A percentile compares a stretch with the other conserved stretches of the same genome.
Conservation (phyloP, 2,329 filamentous ascomycete species). For the Phaeosphaeriaceae sp. region DNA sequence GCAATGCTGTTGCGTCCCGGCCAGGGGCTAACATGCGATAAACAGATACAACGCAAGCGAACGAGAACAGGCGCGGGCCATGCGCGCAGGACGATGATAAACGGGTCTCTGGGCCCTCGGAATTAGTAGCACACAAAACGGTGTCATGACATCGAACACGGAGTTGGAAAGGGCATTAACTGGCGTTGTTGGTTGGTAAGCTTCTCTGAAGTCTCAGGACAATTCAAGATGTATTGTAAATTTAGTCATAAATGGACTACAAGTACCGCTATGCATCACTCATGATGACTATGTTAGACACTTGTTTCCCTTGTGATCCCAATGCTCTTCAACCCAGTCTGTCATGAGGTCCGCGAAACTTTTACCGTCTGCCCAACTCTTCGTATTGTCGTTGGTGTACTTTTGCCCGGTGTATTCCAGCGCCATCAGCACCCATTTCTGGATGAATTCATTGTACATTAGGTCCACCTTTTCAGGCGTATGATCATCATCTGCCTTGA, state of each 20-base stretch:
- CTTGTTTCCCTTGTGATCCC: slow-evolving; percentile 45
- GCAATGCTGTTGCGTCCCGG: slow-evolving; percentile 14
- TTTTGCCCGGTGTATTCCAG: slow-evolving; percentile 66
- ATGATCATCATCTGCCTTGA: slow-evolving; percentile 50
- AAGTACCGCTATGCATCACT: not conserved
- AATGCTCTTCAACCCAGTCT: slow-evolving; percentile 65
- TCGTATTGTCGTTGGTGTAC: slow-evolving; percentile 58
- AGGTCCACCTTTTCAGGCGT: slow-evolving; percentile 80
- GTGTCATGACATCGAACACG: not conserved
- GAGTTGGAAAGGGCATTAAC: not conserved
- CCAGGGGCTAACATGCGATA: slow-evolving; percentile 27
- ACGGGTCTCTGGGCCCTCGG: not conserved
- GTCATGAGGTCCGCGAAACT: slow-evolving; percentile 64
- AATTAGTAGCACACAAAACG: no score
- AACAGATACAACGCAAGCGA: slow-evolving; percentile 46
- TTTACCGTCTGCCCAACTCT: slow-evolving; percentile 59
- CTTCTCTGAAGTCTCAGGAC: not conserved
- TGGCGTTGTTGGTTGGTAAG: not conserved
- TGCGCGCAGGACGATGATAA: slow-evolving; percentile 28
- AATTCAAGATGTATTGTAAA: not conserved
- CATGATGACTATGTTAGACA: slow-evolving; percentile 17
- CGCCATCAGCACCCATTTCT: slow-evolving; percentile 79
- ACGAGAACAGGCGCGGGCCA: slow-evolving; percentile 41
- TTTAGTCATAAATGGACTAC: not conserved
- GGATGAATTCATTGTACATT: slow-evolving; percentile 89